phyloP scores from a whole-genome alignment of 148 eudicot genomes.

The Rhododendron mucronatum region DNA sequence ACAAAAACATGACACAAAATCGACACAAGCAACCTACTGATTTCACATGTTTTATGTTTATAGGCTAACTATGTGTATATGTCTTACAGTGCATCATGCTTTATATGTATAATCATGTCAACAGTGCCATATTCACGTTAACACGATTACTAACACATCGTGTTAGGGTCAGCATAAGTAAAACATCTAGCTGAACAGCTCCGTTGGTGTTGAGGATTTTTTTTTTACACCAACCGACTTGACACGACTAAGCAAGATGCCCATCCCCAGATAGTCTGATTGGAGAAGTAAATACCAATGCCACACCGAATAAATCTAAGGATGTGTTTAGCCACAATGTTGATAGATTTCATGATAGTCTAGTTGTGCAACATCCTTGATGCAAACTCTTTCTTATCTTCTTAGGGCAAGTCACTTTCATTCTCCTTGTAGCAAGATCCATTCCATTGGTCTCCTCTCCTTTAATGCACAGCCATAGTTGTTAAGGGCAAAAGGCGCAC shows the following conservation, averaged over 20 bases:
- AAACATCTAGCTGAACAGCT: neutral
- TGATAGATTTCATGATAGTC: neutral
- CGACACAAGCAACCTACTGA: neutral
- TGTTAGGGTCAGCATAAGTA: neutral
- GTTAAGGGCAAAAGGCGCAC: no score
- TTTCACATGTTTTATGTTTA: neutral
- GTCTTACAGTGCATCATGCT: neutral
- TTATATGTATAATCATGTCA: neutral
- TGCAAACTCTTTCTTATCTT: neutral
- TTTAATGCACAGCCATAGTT: neutral
- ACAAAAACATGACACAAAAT: neutral
- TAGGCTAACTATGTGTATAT: neutral
- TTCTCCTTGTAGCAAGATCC: neutral
- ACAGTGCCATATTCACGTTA: neutral
- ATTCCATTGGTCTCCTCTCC: neutral
- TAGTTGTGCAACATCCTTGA: neutral
- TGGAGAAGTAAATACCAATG: neutral
- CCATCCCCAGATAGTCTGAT: neutral
- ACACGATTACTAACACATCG: neutral
- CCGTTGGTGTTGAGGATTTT: neutral
- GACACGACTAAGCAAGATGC: neutral
- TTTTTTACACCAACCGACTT: neutral
- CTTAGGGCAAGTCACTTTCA: neutral
- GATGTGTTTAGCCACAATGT: neutral
- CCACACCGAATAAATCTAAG: neutral